phyloP scores from a whole-genome alignment of 2,329 filamentous ascomycete genomes.

The Aspergillus pseudoglaucus region DNA sequence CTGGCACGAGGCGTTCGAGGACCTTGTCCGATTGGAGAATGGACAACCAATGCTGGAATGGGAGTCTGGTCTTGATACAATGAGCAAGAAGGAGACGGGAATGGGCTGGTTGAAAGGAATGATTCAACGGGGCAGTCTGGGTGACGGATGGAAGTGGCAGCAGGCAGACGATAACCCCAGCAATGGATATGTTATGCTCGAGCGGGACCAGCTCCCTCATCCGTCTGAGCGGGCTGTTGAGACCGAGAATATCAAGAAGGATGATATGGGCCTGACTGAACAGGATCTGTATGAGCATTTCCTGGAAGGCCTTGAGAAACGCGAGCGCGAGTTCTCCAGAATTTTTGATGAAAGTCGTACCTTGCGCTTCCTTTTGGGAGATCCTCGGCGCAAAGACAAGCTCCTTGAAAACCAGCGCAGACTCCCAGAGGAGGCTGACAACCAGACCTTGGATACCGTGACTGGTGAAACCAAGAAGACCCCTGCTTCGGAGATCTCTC shows the following conservation, averaged over 20 bases:
- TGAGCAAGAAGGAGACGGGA: conserved; percentile 23
- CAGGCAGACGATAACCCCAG: conserved; percentile 10
- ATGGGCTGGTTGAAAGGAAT: conserved; percentile 37
- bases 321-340: conserved; percentile 24
- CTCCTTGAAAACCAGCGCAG: conserved; percentile 9
- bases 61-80: conserved; percentile 14
- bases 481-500: conserved; percentile 1
- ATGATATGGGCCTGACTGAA: conserved; percentile 26
- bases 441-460: conserved; percentile 20
- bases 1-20: conserved; percentile 56
- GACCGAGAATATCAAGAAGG: conserved; percentile 11
- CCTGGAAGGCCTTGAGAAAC: conserved; percentile 31
- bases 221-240: not conserved
- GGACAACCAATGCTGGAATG: conserved; percentile 37
- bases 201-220: not conserved
- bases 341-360: conserved; percentile 28
- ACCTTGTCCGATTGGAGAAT: conserved; percentile 47
- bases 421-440: conserved; percentile 3
- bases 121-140: conserved; percentile 37
- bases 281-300: conserved; percentile 50
- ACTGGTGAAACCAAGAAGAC: conserved; percentile 19
- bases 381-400: conserved; percentile 20
- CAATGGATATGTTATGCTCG: not conserved
- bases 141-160: conserved; percentile 32
- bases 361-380: conserved; percentile 29